A percentile compares a stretch with the other conserved stretches of the same genome.
Evolutionary conservation across 2,329 filamentous ascomycete species (phyloP).

Genomic region (Xylariaceae sp.): DNA sequence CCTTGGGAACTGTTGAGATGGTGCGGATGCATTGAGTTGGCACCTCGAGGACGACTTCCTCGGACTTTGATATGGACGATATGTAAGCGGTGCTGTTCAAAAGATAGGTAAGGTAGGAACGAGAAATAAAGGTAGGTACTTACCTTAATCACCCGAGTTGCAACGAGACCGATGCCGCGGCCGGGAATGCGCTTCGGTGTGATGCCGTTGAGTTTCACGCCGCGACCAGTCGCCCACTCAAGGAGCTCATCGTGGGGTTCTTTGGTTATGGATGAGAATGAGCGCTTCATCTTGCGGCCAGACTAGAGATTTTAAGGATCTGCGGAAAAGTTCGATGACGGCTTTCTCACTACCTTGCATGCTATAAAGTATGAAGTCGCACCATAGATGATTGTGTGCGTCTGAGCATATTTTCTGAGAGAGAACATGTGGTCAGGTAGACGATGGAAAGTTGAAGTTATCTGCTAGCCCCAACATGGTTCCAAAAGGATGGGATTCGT

Average conservation of each 20-base stretch:
- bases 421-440: no score
- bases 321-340: no score
- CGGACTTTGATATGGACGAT: slow-evolving; percentile 36
- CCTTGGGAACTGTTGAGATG: slow-evolving; percentile 52
- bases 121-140: not conserved
- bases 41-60: slow-evolving; percentile 60
- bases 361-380: no score
- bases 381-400: no score
- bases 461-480: no score
- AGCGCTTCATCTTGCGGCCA: no score
- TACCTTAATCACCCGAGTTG: slow-evolving; percentile 63
- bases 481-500: no score
- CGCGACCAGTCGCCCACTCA: slow-evolving; percentile 61
- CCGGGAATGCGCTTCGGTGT: slow-evolving; percentile 63
- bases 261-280: slow-evolving; percentile 9
- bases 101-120: not conserved
- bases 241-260: slow-evolving; percentile 48
- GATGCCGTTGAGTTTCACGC: slow-evolving; percentile 65
- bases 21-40: slow-evolving; percentile 62
- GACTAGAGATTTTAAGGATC: no score
- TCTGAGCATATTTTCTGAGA: no score
- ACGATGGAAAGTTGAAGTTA: no score
- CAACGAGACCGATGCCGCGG: slow-evolving; percentile 74
- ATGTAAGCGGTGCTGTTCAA: not conserved
- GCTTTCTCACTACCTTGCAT: no score